A percentile compares a stretch with the other conserved stretches of the same genome.
These are phyloP conservation scores for Lentinus tigrinus DNA, from an alignment of 768 basidiomycete species.

Conservation along the genomic window DNA sequence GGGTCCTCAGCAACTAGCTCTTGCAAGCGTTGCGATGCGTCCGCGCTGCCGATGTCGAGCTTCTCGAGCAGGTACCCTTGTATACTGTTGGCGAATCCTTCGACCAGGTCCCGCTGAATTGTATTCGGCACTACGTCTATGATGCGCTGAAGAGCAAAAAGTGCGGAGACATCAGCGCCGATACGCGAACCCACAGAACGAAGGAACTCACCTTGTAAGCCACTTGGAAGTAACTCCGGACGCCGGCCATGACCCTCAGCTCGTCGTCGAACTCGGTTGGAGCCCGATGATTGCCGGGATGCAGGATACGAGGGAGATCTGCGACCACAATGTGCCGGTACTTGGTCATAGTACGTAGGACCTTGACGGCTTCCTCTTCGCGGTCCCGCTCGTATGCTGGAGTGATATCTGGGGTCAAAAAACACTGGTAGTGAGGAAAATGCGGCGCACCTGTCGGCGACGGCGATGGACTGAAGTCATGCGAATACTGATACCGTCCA, in stretches of 20 bases:
- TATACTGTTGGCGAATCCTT: conserved; percentile 35
- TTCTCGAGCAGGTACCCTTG: conserved; percentile 35
- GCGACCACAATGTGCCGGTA: conserved; percentile 45
- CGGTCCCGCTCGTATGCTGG: too few species aligned
- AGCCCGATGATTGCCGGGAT: too few species aligned
- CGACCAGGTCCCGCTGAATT: conserved; percentile 47
- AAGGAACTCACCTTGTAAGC: conserved; percentile 34
- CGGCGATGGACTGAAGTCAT: too few species aligned
- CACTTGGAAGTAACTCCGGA: conserved; percentile 74
- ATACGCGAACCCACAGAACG: conserved; percentile 39
- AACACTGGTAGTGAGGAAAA: too few species aligned
- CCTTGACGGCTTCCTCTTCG: too few species aligned
- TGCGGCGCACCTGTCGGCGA: too few species aligned
- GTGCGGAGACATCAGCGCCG: background rate
- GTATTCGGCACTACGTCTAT: conserved; percentile 52
- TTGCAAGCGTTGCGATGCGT: conserved; percentile 19
- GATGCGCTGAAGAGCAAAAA: conserved; percentile 44
- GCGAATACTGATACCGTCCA: too few species aligned
- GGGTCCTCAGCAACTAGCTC: conserved; percentile 43
- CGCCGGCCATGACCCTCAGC: conserved; percentile 64
- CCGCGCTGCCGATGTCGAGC: conserved; percentile 29
- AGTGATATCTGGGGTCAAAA: too few species aligned
- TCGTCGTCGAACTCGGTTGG: conserved; percentile 41
- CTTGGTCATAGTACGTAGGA: too few species aligned
- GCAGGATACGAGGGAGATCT: conserved; percentile 53